Evolutionary conservation across 23 red algal species (phyloP), one percentile per base, ranked within the genome.

Genomic region (Gracilaria gracilis): DNA sequence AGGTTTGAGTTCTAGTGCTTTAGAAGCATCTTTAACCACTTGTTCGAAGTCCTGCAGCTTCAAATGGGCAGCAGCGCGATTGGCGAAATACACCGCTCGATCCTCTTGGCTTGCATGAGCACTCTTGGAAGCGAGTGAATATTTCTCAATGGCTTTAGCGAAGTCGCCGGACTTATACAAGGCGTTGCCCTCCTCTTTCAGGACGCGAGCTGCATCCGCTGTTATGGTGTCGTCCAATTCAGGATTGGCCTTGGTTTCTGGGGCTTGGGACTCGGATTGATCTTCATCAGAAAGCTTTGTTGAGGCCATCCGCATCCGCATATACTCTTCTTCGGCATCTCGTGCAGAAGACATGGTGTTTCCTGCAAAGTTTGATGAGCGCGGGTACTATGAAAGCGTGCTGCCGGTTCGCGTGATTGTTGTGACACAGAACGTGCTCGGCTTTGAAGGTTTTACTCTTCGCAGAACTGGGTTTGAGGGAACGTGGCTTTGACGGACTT

Each of bases 31-130:
- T 36, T 81, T 19, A 24, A 82, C 82, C 13, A 80, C 78, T 15
- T 66, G 44, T 71, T 77, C 27, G 47, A 64, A 93, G 39, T 57
- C 39, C 51, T 80, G 37, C 25, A 97, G 62, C 81, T 97, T 97
- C 53, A 93, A 81, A 34, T 89, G 86, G 31, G 89, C 91, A 25
- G 95, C 95, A 20, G 95, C 95, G 28, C 89, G 88, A 77, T 97
- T 97, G 19, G 90, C 87, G 34, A 93, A 73, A 73, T 88, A 83
- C 23, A 97, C 57, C 1, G 95, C 87, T 24, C 82, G 82, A 32
- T 65, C 54, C 34, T 69, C 73, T 33, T 31, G 49, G 42, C 79
- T 72, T 82, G 62, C 64, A 62, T 90, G 94, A 55, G 83, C 88
- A 48, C 94, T 82, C 28, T 49, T 75, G 24, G 70, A 80, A 25